Conservation (phyloP, 2,329 filamentous ascomycete species). For the Diaporthe caulivora region DNA sequence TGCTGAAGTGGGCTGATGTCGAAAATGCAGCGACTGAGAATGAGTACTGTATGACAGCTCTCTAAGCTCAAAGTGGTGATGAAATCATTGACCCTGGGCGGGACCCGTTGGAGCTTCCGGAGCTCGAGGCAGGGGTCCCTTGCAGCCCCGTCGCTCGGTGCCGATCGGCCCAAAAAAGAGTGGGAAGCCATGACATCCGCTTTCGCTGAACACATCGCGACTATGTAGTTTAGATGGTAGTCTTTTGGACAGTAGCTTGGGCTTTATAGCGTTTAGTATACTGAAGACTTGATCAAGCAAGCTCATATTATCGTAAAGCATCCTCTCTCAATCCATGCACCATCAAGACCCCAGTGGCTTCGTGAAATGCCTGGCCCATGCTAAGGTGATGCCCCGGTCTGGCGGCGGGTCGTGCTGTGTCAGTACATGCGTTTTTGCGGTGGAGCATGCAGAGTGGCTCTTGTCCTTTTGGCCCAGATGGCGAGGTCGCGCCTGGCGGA, state of each 20-base stretch:
- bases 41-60: not conserved
- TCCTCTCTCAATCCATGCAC: too few species aligned
- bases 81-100: constrained; percentile 38
- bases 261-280: not conserved
- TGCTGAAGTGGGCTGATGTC: constrained; percentile 3
- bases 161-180: constrained; percentile 17
- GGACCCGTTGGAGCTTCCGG: not conserved
- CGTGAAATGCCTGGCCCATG: not conserved
- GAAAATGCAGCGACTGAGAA: not conserved
- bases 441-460: constrained; percentile 30
- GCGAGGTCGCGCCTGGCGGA: not conserved
- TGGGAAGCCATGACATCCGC: too few species aligned
- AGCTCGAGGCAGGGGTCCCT: constrained; percentile 14
- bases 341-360: too few species aligned
- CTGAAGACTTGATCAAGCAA: not conserved
- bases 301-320: not conserved
- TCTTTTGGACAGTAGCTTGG: too few species aligned
- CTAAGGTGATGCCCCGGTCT: constrained; percentile 12
- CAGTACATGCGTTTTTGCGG: constrained; percentile 26
- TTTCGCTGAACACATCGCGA: not conserved
- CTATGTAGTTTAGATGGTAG: too few species aligned
- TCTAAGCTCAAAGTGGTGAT: constrained; percentile 28
- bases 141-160: constrained; percentile 2
- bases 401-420: constrained; percentile 30
- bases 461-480: not conserved